Percentiles rank a stretch among this genome's conserved stretches.
Conservation (phyloP, 495 filamentous ascomycete species). For the Trichoderma gamsii region DNA sequence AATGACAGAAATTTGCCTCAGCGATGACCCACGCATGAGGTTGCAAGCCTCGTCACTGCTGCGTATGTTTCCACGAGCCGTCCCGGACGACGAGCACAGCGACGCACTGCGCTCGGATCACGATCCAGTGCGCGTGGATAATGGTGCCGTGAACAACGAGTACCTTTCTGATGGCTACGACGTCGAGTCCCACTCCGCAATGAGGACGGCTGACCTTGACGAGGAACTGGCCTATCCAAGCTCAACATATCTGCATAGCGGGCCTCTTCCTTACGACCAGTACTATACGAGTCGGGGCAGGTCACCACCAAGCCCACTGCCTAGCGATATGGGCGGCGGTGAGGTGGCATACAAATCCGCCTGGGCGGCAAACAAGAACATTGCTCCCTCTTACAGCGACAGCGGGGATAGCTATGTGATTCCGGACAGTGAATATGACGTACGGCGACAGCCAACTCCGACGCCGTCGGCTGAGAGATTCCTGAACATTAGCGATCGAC, state of each 20-base stretch:
- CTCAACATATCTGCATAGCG: constrained; percentile 13
- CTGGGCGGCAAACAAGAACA: constrained; percentile 26
- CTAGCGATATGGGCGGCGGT: constrained; percentile 31
- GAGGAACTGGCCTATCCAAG: constrained; percentile 28
- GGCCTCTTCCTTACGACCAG: constrained; percentile 26
- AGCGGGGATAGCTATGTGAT: neutral
- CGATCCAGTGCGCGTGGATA: constrained; percentile 19
- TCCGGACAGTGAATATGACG: constrained; percentile 1
- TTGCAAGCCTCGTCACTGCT: constrained; percentile 37
- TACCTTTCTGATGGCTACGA: constrained; percentile 28
- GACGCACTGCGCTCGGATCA: neutral
- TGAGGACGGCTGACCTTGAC: constrained; percentile 29
- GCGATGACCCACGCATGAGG: constrained; percentile 37
- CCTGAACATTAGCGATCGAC: constrained; percentile 2
- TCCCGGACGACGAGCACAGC: constrained; percentile 25
- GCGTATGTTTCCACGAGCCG: constrained; percentile 35
- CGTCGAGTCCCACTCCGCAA: constrained; percentile 22
- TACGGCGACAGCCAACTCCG: constrained; percentile 7
- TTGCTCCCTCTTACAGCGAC: constrained; percentile 18
- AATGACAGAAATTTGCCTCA: constrained; percentile 41
- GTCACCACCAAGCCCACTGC: constrained; percentile 41
- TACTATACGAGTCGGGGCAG: constrained; percentile 39
- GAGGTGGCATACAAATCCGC: constrained; percentile 17
- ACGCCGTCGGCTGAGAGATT: neutral
- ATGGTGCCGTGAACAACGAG: constrained; percentile 25